These are phyloP conservation scores for Linum usitatissimum DNA, from an alignment of 345 rosid genomes.

Conservation along the genomic window DNA sequence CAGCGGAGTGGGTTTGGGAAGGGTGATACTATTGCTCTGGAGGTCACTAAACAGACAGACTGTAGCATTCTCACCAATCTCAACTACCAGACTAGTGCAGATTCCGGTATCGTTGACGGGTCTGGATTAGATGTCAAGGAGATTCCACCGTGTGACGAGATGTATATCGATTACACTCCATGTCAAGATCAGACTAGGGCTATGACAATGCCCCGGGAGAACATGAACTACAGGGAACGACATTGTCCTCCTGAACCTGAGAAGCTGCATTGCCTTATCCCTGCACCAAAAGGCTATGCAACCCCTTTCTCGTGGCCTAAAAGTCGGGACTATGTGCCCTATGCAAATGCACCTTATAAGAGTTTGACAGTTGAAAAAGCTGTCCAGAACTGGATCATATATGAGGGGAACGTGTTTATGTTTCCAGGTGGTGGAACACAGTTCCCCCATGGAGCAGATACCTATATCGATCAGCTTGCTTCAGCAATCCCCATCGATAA, in stretches of 20 bases:
- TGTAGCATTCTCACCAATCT: slow-evolving; percentile 16
- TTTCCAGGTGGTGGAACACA: slow-evolving; percentile 28
- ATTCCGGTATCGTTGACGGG: slow-evolving; percentile 11
- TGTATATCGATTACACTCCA: slow-evolving; percentile 20
- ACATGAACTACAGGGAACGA: slow-evolving; percentile 23
- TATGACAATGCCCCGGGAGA: slow-evolving; percentile 25
- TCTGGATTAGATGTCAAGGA: slow-evolving; percentile 8
- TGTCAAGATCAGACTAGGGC: slow-evolving; percentile 26
- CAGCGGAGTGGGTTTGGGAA: slow-evolving; percentile 26
- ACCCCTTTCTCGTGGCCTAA: slow-evolving; percentile 25
- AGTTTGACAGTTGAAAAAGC: slow-evolving; percentile 29
- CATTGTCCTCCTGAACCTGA: slow-evolving; percentile 24
- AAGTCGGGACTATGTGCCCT: slow-evolving; percentile 24
- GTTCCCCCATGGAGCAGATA: slow-evolving; percentile 24
- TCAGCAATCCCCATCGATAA: slow-evolving; percentile 23
- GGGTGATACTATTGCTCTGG: slow-evolving; percentile 17
- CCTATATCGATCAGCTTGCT: slow-evolving; percentile 24
- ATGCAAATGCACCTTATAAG: slow-evolving; percentile 28
- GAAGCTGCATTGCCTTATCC: slow-evolving; percentile 26
- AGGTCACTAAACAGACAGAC: slow-evolving; percentile 17
- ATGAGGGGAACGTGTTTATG: slow-evolving; percentile 21
- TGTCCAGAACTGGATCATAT: slow-evolving; percentile 27
- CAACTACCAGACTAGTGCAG: slow-evolving; percentile 19
- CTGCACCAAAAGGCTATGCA: slow-evolving; percentile 21
- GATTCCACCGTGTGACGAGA: slow-evolving; percentile 17